A percentile compares a stretch with the other conserved stretches of the same genome.
Evolutionary conservation across 176 grass and related monocot genomes (phyloP).

Genomic region (Oryza officinalis): DNA sequence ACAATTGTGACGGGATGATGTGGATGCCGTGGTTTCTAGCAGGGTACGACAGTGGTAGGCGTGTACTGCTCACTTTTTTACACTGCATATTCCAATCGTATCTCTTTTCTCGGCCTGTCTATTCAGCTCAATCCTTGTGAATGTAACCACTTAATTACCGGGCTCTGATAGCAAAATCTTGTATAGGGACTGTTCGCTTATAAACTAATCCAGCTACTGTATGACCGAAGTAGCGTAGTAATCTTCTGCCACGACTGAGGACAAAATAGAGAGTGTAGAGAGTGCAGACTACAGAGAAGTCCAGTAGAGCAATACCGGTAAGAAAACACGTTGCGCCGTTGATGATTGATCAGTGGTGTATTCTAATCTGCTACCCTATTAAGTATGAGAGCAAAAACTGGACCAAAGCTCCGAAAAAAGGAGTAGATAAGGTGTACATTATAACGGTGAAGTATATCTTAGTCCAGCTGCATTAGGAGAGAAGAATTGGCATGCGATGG

Average conservation of each 20-base stretch:
- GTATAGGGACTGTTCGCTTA: conserved; percentile 5
- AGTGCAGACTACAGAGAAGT: not conserved
- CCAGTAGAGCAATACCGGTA: not conserved
- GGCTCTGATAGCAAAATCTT: not conserved
- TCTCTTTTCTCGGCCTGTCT: not conserved
- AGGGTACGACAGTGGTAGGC: not conserved
- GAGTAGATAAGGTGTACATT: no score
- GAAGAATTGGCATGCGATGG: no score
- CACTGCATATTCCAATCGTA: conserved; percentile 7
- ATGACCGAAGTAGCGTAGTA: not conserved
- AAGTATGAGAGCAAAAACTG: not conserved
- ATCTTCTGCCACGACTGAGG: conserved; percentile 8
- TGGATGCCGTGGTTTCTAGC: not conserved
- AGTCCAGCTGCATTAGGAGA: no score
- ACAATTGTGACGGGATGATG: conserved; percentile 22
- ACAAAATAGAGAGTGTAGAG: not conserved
- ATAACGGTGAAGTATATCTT: no score
- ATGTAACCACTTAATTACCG: conserved; percentile 22
- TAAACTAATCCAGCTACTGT: conserved; percentile 24
- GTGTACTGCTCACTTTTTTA: not conserved
- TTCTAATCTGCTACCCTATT: not conserved
- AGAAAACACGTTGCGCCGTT: conserved; percentile 8
- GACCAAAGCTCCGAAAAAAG: no score
- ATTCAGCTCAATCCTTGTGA: conserved; percentile 24
- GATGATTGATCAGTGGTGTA: not conserved